A percentile compares a stretch with the other conserved stretches of the same genome.
Conservation (phyloP, 129 eudicot species). For the Oenanthe sinensis region DNA sequence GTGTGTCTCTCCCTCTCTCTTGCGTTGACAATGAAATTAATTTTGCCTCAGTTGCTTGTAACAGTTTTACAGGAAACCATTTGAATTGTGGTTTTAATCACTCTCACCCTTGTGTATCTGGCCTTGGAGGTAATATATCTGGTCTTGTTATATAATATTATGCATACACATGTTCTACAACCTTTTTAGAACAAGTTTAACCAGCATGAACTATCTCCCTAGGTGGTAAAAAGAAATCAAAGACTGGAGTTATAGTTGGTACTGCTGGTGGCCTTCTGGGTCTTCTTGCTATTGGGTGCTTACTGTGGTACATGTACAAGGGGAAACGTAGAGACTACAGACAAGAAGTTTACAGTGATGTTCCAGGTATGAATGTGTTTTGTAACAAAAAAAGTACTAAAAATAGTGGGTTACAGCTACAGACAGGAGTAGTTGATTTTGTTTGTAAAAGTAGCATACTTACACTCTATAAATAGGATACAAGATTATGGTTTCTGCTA, state of each 20-base stretch:
- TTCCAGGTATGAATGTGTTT: slow-evolving; percentile 49
- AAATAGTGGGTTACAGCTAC: neutral
- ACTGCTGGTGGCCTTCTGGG: slow-evolving; percentile 47
- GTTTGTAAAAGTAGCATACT: neutral
- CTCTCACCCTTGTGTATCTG: slow-evolving; percentile 52
- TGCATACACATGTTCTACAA: neutral
- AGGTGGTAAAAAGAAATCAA: slow-evolving; percentile 65
- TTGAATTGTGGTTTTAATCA: slow-evolving; percentile 64
- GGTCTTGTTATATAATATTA: neutral
- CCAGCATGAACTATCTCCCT: slow-evolving; percentile 16
- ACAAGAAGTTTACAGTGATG: slow-evolving; percentile 84
- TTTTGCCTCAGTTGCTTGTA: slow-evolving; percentile 28
- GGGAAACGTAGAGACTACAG: slow-evolving; percentile 60
- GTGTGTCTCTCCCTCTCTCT: neutral
- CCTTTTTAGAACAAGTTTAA: slow-evolving; percentile 7
- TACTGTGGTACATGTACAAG: slow-evolving; percentile 46
- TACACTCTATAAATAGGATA: neutral
- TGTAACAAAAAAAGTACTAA: neutral
- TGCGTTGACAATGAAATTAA: neutral
- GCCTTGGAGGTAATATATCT: slow-evolving; percentile 34
- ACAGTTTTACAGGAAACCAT: slow-evolving; percentile 79
- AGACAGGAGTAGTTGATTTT: neutral
- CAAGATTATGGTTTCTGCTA: neutral
- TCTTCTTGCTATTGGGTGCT: slow-evolving; percentile 52
- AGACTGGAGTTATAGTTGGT: slow-evolving; percentile 52